Evolutionary conservation across 2,329 filamentous ascomycete species (phyloP), one percentile per base, ranked within the genome.

Genomic region (Diaporthe sp.): DNA sequence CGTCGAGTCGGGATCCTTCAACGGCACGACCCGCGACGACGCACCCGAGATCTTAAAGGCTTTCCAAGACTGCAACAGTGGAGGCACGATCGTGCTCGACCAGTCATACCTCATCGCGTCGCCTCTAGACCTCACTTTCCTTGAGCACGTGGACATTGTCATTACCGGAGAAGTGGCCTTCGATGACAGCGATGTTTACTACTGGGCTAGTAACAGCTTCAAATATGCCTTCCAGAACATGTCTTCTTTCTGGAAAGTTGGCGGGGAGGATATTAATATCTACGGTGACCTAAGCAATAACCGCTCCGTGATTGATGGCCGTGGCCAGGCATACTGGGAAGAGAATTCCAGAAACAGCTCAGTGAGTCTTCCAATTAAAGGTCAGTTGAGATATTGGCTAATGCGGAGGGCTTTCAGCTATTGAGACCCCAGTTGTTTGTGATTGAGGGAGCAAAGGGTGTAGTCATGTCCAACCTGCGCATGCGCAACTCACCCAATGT

Each of bases 31-130:
- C 47, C 22, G 33, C 10, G 70, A 77, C 50, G 83, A 85, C 72
- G 81, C 82, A 0, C 77, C 83, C 0, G 85, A 87, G 72, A 88
- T 93, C 67, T 77, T 92, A 12, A 80, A 84, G 1, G 90, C 91
- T 0, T 82, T 92, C 72, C 83, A 90, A 58, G 78, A 85, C 52
- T 92, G 91, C 81, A 92, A 92, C 78, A 85, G 90, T 77, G 90
- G 90, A 22, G 91, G 91, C 2, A 87, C 88, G 77, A 89, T 92
- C 2, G 83, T 91, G 2, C 89, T 92, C 61, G 84, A 85, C 17
- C 82, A 85, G 76, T 86, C 85, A 13, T 92, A 91, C 78, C 89
- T 85, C 3, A 86, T 92, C 73, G 89, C 87, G 38, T 90, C 86
- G 2, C 87, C 89, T 4, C 78, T 92, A 69, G 87, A 92, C 77